Conservation (phyloP, 768 basidiomycete genomes). For the Sporobolomyces roseus region DNA sequence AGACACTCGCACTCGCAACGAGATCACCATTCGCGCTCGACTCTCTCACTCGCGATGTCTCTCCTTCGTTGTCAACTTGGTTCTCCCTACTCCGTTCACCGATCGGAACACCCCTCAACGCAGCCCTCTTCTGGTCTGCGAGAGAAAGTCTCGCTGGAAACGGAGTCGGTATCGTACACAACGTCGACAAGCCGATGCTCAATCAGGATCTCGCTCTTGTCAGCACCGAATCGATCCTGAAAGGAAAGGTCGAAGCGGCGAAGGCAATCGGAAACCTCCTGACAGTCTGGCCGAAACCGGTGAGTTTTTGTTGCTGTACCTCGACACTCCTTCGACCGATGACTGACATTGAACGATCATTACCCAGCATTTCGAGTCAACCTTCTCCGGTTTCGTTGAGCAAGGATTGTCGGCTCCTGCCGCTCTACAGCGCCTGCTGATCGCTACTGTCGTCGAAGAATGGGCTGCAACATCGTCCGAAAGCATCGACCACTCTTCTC, state of each 20-base stretch:
- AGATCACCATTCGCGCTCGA: background rate
- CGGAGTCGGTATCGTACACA: slow-evolving; percentile 58
- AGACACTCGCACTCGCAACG: slow-evolving; percentile 48
- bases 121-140: slow-evolving; percentile 63
- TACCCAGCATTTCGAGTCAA: slow-evolving; percentile 56
- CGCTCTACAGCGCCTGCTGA: slow-evolving; percentile 82
- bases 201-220: slow-evolving; percentile 82
- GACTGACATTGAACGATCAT: background rate
- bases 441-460: slow-evolving; percentile 82
- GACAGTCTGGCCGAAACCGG: slow-evolving; percentile 19
- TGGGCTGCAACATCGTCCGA: slow-evolving; percentile 61
- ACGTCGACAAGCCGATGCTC: slow-evolving; percentile 94
- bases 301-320: background rate
- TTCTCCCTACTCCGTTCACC: slow-evolving; percentile 85
- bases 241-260: slow-evolving; percentile 73
- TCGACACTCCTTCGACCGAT: background rate
- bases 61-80: slow-evolving; percentile 55
- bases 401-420: slow-evolving; percentile 76
- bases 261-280: slow-evolving; percentile 62
- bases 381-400: slow-evolving; percentile 68
- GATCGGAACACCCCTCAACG: slow-evolving; percentile 71
- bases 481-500: slow-evolving; percentile 45
- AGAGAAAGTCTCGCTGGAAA: slow-evolving; percentile 52
- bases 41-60: background rate
- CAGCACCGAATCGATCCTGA: slow-evolving; percentile 67